A percentile compares a stretch with the other conserved stretches of the same genome.
Conservation (phyloP, 164 flowering plant genomes). For the Hamamelis virginiana region DNA sequence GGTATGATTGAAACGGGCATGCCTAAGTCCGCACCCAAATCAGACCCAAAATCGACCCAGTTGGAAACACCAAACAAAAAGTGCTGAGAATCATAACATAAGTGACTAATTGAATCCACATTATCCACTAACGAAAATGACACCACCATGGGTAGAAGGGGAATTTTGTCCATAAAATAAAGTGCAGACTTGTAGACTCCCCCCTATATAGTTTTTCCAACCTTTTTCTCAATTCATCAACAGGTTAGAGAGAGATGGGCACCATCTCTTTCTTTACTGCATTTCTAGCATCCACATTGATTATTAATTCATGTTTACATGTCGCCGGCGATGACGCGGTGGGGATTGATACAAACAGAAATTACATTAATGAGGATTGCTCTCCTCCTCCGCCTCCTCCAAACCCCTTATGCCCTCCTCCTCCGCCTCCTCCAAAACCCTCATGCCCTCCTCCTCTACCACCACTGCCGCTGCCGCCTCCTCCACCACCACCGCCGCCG, state of each 20-base stretch:
- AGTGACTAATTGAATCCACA: no score
- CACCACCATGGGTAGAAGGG: no score
- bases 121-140: no score
- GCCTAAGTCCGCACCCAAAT: no score
- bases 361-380: not conserved
- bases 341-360: not conserved
- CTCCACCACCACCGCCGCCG: conserved; percentile 10
- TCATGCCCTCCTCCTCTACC: not conserved
- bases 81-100: no score
- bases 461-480: conserved; percentile 6
- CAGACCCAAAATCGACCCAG: no score
- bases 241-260: conserved; percentile 18
- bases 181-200: no score
- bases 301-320: conserved; percentile 9
- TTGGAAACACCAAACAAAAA: no score
- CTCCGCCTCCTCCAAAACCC: not conserved
- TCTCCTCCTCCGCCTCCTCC: conserved; percentile 8
- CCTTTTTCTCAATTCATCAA: no score
- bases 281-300: not conserved
- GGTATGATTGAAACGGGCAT: no score
- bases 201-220: no score
- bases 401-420: not conserved
- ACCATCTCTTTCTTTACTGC: conserved; percentile 1
- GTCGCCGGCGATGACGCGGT: not conserved
- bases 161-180: no score